Conservation (phyloP, 1,284 basidiomycete genomes). For the Apiotrichum brassicae region DNA sequence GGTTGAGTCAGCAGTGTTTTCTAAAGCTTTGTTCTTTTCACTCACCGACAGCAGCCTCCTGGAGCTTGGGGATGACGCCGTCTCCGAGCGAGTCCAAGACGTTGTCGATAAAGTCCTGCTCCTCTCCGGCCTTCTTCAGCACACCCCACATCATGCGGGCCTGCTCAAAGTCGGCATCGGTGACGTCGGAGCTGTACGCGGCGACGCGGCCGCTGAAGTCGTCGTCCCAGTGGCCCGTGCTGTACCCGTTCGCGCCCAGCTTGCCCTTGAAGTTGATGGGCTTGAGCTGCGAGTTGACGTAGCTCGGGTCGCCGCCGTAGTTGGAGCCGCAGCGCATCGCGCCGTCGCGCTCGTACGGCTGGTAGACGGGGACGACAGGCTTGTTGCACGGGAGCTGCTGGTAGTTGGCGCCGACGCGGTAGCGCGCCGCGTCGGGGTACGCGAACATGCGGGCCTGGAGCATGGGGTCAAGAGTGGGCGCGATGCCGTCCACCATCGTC, state of each 20-base stretch:
- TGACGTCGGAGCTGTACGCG: constrained; percentile 9
- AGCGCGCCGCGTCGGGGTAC: constrained; percentile 88
- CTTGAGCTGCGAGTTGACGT: constrained; percentile 47
- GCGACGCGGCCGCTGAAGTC: constrained; percentile 1
- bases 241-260: constrained; percentile 53
- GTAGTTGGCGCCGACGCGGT: constrained; percentile 66
- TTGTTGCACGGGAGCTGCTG: constrained; percentile 81
- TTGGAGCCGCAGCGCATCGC: constrained; percentile 11
- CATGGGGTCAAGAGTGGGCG: constrained; percentile 78
- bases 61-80: background rate
- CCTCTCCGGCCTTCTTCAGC: constrained; percentile 5
- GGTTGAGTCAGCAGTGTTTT: no score
- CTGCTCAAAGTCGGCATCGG: constrained; percentile 13
- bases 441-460: constrained; percentile 88
- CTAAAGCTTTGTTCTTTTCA: no score
- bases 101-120: constrained; percentile 6
- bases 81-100: background rate
- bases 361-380: constrained; percentile 50
- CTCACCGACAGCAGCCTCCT: background rate
- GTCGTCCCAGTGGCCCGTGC: constrained; percentile 5
- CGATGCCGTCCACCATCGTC: constrained; percentile 77
- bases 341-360: constrained; percentile 53
- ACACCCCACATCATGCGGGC: constrained; percentile 10
- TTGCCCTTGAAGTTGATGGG: constrained; percentile 80
- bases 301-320: constrained; percentile 12